These are phyloP conservation scores for Murraya koenigii DNA, from an alignment of 345 rosid species.

Conservation along the genomic window DNA sequence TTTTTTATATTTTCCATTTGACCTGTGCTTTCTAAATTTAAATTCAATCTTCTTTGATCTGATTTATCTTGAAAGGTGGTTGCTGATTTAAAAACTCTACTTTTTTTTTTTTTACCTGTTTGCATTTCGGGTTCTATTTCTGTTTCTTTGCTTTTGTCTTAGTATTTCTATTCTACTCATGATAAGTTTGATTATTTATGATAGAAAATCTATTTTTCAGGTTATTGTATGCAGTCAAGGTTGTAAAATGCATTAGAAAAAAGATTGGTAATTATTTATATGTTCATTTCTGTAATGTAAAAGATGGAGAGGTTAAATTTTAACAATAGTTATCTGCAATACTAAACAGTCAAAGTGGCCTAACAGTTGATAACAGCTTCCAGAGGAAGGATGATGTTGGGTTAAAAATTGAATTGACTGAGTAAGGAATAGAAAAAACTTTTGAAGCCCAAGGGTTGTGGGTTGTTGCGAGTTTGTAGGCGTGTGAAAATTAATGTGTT, in stretches of 20 bases:
- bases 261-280: background rate
- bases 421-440: background rate
- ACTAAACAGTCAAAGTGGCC: background rate
- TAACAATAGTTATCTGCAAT: background rate
- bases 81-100: background rate
- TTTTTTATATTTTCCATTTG: background rate
- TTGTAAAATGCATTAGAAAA: background rate
- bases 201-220: background rate
- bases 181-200: background rate
- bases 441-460: background rate
- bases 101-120: background rate
- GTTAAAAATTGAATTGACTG: background rate
- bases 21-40: background rate
- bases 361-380: background rate
- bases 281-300: too few species aligned
- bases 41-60: background rate
- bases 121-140: background rate
- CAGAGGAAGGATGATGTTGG: too few species aligned
- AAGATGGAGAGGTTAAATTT: background rate
- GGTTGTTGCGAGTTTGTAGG: background rate
- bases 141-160: background rate
- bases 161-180: background rate
- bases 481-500: too few species aligned
- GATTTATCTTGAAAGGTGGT: background rate
- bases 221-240: background rate